These are phyloP conservation scores for Lachancea quebecensis DNA, from an alignment of 805 yeast genomes.

Conservation along the genomic window DNA sequence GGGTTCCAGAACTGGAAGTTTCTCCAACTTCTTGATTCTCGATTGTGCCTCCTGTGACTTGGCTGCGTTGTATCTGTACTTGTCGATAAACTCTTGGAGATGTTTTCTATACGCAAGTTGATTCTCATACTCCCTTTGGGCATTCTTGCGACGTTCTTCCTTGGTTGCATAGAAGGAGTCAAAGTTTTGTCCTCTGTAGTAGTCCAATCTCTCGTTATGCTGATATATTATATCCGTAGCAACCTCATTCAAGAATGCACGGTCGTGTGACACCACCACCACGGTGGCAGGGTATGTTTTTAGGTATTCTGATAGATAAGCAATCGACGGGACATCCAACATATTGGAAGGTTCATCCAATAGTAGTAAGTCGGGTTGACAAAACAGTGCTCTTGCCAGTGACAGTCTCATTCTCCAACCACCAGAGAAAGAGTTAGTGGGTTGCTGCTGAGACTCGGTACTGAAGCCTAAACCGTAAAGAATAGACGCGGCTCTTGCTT, in stretches of 20 bases:
- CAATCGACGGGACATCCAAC: slow-evolving; percentile 99
- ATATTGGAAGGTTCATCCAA: slow-evolving; percentile 99
- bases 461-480: slow-evolving; percentile 91
- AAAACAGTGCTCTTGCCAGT: slow-evolving; percentile 95
- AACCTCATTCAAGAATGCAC: slow-evolving; percentile 93
- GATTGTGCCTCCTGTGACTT: slow-evolving; percentile 97
- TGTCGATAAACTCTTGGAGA: slow-evolving; percentile 90
- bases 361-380: slow-evolving; percentile 88
- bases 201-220: slow-evolving; percentile 94
- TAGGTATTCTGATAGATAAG: slow-evolving; percentile 82
- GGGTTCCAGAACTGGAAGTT: slow-evolving; percentile 83
- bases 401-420: slow-evolving; percentile 99
- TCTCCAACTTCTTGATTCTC: slow-evolving; percentile 92
- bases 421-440: slow-evolving; percentile 93
- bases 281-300: slow-evolving; percentile 90
- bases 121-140: slow-evolving; percentile 89
- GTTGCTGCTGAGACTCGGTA: slow-evolving; percentile 68
- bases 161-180: slow-evolving; percentile 88
- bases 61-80: slow-evolving; percentile 95
- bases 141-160: slow-evolving; percentile 92
- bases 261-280: slow-evolving; percentile 93
- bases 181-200: slow-evolving; percentile 89
- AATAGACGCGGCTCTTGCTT: slow-evolving; percentile 92
- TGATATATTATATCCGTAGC: slow-evolving; percentile 98
- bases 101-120: slow-evolving; percentile 96